phyloP scores from a whole-genome alignment of 2,329 filamentous ascomycete species.

The Botryotinia calthae region DNA sequence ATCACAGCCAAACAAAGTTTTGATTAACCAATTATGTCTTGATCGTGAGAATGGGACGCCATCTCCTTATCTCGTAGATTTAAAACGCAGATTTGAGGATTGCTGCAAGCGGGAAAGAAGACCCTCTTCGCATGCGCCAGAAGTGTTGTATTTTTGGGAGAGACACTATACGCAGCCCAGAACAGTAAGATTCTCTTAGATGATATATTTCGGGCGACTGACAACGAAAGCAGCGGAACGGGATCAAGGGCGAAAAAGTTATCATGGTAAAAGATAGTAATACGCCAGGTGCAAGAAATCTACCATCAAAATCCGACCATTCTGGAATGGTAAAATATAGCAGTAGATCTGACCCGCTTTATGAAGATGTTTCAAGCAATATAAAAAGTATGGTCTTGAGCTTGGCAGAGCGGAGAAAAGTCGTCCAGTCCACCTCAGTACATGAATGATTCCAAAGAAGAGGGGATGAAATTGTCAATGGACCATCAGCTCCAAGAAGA shows the following conservation, averaged over 20 bases:
- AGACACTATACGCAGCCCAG: background rate
- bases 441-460: background rate
- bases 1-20: constrained; percentile 16
- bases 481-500: background rate
- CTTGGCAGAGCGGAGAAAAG: background rate
- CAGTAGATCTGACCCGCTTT: background rate
- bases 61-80: background rate
- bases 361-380: constrained; percentile 13
- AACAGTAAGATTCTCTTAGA: background rate
- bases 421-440: background rate
- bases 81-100: constrained; percentile 8
- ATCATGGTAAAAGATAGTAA: constrained; percentile 15
- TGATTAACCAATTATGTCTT: constrained; percentile 11
- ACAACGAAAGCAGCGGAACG: background rate
- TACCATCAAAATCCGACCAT: constrained; percentile 13
- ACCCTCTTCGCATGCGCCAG: background rate
- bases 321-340: constrained; percentile 18
- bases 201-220: background rate
- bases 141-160: constrained; percentile 20
- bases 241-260: background rate
- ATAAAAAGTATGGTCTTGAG: constrained; percentile 5
- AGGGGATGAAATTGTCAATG: background rate
- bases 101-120: constrained; percentile 4
- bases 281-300: constrained; percentile 7
- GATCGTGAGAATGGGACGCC: constrained; percentile 6